Evolutionary conservation across 768 basidiomycete genomes (phyloP), one percentile per base, ranked within the genome.

Genomic region (Serpula lacrymans): DNA sequence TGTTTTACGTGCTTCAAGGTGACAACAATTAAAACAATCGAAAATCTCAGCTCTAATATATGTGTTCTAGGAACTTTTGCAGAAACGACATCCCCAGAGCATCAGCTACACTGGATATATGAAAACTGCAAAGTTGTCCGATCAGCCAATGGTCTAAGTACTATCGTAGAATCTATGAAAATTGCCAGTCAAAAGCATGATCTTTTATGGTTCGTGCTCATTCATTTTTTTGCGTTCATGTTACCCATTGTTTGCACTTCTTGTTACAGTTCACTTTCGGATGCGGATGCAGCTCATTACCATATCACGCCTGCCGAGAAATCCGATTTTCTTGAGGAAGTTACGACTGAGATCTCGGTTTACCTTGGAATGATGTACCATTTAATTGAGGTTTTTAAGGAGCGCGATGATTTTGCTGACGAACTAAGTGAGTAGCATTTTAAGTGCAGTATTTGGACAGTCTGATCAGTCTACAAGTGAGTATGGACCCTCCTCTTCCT

Each of bases 1-100:
- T 99, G 22, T 82, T 93, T 58, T 97, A 98, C 64, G 73, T 98
- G 25, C 67, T 96, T 22, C 93, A 98, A 82, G 95, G 95, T 88
- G 36, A 42, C 23, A 37, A 41, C 41, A 16, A 30, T 35, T 16
- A 28, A 16, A 10, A 21, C 9, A 31, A 29, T 41, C 6, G 18
- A 34, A 24, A 22, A 3, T 33, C n/a, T 6, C 13, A 37, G 49
- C 18, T 47, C 42, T 55, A 22, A 48, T 39, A 24, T 31, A 42
- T 45, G 27, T 14, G 23, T 34, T 17, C 28, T 39, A 94, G 92
- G 92, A 25, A 87, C 88, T 4, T 96, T 95, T 54, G 85, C 82
- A 3, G 93, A 96, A 60, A 90, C 92, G 0, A 78, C 79, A 8
- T 91, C 91, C 16, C 88, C 92, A 1, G 92, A 98, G 57, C 85